Conservation (phyloP, 2,329 filamentous ascomycete genomes). For the Pseudocercospora crystallina region DNA sequence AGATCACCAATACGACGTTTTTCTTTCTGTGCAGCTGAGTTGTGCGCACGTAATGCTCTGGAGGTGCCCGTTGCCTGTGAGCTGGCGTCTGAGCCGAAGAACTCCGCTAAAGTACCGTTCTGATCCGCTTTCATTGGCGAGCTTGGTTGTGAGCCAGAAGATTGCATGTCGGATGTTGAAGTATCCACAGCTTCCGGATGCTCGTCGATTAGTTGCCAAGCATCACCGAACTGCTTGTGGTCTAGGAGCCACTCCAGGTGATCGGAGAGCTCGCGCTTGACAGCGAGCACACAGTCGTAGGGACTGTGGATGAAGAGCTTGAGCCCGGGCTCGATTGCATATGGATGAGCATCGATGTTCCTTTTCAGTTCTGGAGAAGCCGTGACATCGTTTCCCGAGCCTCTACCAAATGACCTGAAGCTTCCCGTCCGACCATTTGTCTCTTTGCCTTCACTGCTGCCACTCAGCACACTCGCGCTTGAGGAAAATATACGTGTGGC, state of each 20-base stretch:
- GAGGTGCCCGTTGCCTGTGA: constrained; percentile 42
- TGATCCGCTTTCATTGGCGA: constrained; percentile 45
- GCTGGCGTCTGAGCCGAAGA: constrained; percentile 62
- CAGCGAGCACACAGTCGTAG: constrained; percentile 91
- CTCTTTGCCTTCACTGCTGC: constrained; percentile 38
- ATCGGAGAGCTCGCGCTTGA: constrained; percentile 81
- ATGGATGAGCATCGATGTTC: constrained; percentile 43
- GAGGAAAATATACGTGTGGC: constrained; percentile 85
- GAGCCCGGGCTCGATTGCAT: constrained; percentile 57
- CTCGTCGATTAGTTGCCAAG: constrained; percentile 85
- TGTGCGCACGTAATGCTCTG: constrained; percentile 29
- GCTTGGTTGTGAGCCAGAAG: constrained; percentile 38
- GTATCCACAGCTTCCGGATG: constrained; percentile 69
- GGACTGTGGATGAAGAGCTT: constrained; percentile 96
- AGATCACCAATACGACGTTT: constrained; percentile 88
- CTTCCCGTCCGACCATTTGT: constrained; percentile 36
- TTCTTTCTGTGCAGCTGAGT: constrained; percentile 72
- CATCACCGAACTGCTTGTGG: constrained; percentile 75
- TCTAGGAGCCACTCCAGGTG: constrained; percentile 84
- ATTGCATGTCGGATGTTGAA: constrained; percentile 37
- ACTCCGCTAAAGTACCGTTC: constrained; percentile 33
- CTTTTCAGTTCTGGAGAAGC: constrained; percentile 27
- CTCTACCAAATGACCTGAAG: constrained; percentile 35
- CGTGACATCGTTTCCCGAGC: constrained; percentile 34
- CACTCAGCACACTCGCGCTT: constrained; percentile 67